Conservation (phyloP, 2,329 filamentous ascomycete genomes). For the Fusarium pseudocircinatum region DNA sequence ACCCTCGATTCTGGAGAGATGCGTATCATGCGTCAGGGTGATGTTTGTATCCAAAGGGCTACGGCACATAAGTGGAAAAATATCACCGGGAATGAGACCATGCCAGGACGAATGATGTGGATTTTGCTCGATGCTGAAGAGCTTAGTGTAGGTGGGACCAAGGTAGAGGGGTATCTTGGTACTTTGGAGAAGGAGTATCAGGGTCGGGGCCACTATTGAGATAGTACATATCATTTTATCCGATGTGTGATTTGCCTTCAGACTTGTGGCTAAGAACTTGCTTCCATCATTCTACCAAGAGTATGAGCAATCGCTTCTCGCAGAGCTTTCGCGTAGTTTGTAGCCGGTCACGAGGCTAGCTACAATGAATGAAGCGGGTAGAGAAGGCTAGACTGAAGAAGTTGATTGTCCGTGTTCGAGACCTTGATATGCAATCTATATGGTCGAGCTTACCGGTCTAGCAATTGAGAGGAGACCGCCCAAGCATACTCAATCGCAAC, state of each 20-base stretch:
- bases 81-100: neutral
- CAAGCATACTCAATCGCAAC: neutral
- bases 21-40: neutral
- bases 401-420: too few species aligned
- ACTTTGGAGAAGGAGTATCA: neutral
- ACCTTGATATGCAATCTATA: rapidly evolving
- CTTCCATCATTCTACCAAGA: neutral
- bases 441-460: neutral
- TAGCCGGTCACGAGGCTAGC: neutral
- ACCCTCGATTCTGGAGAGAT: neutral
- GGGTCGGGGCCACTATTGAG: neutral
- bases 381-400: neutral
- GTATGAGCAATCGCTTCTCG: too few species aligned
- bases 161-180: neutral
- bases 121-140: neutral
- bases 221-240: rapidly evolving
- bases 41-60: neutral
- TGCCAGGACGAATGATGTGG: neutral
- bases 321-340: neutral
- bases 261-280: neutral
- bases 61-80: neutral
- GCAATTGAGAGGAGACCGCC: rapidly evolving
- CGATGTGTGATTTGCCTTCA: rapidly evolving
- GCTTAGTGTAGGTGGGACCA: neutral
- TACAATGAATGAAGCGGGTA: rapidly evolving